These are phyloP conservation scores for Cyclostephanos tholiformis DNA, from an alignment of 108 stramenopile species.

Conservation along the genomic window DNA sequence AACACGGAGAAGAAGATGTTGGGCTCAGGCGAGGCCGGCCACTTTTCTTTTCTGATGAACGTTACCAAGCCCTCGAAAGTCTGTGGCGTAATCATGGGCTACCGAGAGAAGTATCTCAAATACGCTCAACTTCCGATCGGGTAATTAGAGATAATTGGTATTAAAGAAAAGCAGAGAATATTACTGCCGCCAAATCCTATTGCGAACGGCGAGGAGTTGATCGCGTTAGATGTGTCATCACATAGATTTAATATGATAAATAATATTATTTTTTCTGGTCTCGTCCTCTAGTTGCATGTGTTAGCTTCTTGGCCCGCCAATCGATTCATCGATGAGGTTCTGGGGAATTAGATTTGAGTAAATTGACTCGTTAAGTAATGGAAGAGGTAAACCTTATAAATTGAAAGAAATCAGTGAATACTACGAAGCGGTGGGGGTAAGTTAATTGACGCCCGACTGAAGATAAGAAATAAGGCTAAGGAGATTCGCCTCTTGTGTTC, in stretches of 20 bases:
- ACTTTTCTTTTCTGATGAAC: conserved; percentile 81
- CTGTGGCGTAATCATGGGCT: conserved; percentile 87
- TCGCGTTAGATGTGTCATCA: no score
- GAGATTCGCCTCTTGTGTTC: not conserved
- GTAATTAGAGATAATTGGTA: conserved; percentile 95
- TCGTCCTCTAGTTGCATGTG: no score
- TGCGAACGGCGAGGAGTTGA: no score
- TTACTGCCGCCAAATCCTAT: no score
- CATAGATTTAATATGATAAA: no score
- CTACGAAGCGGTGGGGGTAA: not conserved
- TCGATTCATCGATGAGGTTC: no score
- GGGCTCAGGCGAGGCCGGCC: conserved; percentile 85
- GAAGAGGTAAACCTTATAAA: no score
- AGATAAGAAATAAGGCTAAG: not conserved
- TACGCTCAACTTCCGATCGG: conserved; percentile 86
- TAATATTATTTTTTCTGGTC: no score
- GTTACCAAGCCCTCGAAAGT: conserved; percentile 75
- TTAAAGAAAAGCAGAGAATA: conserved; percentile 40
- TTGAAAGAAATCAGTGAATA: not conserved
- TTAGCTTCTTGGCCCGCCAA: no score
- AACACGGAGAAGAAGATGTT: conserved; percentile 94
- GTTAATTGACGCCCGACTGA: not conserved
- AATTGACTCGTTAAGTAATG: no score
- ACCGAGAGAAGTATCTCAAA: conserved; percentile 88
- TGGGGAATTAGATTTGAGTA: no score